These are phyloP conservation scores for Penicillium bovifimosum DNA, from an alignment of 495 filamentous ascomycete genomes.

Conservation along the genomic window DNA sequence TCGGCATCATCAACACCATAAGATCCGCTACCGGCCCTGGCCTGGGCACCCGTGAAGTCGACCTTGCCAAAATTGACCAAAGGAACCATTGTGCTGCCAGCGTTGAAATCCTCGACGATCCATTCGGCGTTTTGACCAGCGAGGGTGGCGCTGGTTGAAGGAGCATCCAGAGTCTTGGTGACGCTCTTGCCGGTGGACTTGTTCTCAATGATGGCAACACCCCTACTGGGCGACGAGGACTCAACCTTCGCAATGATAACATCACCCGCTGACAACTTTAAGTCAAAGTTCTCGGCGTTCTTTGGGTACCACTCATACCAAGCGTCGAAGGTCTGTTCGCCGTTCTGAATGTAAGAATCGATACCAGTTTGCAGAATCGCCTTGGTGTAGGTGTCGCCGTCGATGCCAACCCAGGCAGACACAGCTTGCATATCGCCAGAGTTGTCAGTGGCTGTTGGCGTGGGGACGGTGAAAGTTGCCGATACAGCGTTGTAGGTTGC, in stretches of 20 bases:
- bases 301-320: conserved; percentile 66
- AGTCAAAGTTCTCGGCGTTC: conserved; percentile 50
- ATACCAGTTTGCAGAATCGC: conserved; percentile 59
- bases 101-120: conserved; percentile 61
- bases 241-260: conserved; percentile 50
- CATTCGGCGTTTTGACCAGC: conserved; percentile 53
- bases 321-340: conserved; percentile 40
- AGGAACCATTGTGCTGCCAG: conserved; percentile 40
- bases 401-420: conserved; percentile 60
- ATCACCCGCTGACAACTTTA: conserved; percentile 51
- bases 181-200: conserved; percentile 48
- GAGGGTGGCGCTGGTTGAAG: conserved; percentile 30
- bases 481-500: conserved; percentile 47
- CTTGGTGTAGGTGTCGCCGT: conserved; percentile 51
- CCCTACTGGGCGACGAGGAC: conserved; percentile 41
- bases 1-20: conserved; percentile 37
- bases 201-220: conserved; percentile 54
- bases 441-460: conserved; percentile 38
- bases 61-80: conserved; percentile 52
- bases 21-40: conserved; percentile 21
- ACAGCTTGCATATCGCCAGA: conserved; percentile 39
- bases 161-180: conserved; percentile 44
- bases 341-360: conserved; percentile 47
- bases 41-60: conserved; percentile 42
- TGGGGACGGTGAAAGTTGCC: conserved; percentile 51